A percentile compares a stretch with the other conserved stretches of the same genome.
phyloP scores from a whole-genome alignment of 192 early-diverging fungal genomes.

The Linderina pennispora region DNA sequence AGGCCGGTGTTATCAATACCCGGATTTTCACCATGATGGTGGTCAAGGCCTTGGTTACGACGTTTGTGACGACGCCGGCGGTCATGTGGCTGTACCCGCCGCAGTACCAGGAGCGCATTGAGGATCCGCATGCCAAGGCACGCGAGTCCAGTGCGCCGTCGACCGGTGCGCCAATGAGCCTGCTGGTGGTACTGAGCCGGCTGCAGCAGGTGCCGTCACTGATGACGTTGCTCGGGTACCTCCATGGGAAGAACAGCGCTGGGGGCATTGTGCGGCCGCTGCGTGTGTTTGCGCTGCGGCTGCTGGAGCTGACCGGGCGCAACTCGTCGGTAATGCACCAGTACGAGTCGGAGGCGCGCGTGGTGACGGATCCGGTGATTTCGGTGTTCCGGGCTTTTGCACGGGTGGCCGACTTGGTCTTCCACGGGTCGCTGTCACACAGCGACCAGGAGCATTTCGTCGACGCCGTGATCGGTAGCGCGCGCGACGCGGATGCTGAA shows the following conservation, averaged over 20 bases:
- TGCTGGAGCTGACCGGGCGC: slow-evolving; percentile 74
- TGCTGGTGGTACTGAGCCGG: slow-evolving; percentile 57
- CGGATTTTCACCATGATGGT: slow-evolving; percentile 68
- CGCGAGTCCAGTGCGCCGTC: slow-evolving; percentile 8
- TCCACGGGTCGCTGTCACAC: slow-evolving; percentile 58
- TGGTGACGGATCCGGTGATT: slow-evolving; percentile 67
- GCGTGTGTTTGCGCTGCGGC: slow-evolving; percentile 61
- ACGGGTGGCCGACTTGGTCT: slow-evolving; percentile 58
- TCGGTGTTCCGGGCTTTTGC: slow-evolving; percentile 81
- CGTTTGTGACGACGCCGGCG: slow-evolving; percentile 79
- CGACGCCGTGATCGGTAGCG: slow-evolving; percentile 54
- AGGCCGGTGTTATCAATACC: slow-evolving; percentile 76
- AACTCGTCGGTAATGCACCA: slow-evolving; percentile 75
- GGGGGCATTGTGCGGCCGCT: slow-evolving; percentile 13
- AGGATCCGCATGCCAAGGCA: slow-evolving; percentile 17
- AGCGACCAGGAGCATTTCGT: slow-evolving; percentile 62
- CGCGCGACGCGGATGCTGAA: slow-evolving; percentile 49
- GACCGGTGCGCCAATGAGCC: slow-evolving; percentile 23
- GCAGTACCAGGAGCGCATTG: slow-evolving; percentile 49
- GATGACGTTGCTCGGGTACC: slow-evolving; percentile 61
- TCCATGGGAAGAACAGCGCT: slow-evolving; percentile 33
- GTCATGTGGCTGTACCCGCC: slow-evolving; percentile 69
- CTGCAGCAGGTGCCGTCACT: slow-evolving; percentile 62
- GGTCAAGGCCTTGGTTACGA: slow-evolving; percentile 80
- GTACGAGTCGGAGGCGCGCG: slow-evolving; percentile 55